These are phyloP conservation scores for Plenodomus lindquistii DNA, from an alignment of 2,329 filamentous ascomycete species.

Conservation along the genomic window DNA sequence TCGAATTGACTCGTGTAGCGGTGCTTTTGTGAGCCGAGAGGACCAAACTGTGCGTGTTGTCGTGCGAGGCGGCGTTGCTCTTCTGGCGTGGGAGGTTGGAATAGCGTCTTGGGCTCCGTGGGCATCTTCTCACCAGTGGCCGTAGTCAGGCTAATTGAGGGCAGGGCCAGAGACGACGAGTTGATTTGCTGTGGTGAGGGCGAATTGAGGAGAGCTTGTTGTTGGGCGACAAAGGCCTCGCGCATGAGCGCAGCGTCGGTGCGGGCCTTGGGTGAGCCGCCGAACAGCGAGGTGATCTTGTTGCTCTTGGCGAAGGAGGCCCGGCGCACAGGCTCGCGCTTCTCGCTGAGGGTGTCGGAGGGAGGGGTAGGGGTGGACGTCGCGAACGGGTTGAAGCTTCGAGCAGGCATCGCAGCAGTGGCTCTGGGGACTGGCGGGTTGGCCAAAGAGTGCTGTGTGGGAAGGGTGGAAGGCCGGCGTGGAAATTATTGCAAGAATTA, in stretches of 20 bases:
- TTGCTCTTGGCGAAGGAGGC: constrained; percentile 64
- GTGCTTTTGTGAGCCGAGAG: constrained; percentile 77
- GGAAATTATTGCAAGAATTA: constrained; percentile 3
- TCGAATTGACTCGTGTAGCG: constrained; percentile 87
- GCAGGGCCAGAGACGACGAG: constrained; percentile 74
- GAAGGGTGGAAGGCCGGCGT: constrained; percentile 11
- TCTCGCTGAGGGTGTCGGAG: constrained; percentile 58
- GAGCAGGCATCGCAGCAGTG: constrained; percentile 62
- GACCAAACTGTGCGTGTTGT: constrained; percentile 89
- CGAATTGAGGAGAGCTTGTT: constrained; percentile 64
- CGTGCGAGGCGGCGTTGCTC: constrained; percentile 76
- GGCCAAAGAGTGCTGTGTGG: constrained; percentile 4
- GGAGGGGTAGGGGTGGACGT: constrained; percentile 56
- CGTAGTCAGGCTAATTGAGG: constrained; percentile 89
- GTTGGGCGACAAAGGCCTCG: constrained; percentile 64
- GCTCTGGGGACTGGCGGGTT: constrained; percentile 2
- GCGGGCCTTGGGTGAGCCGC: constrained; percentile 76
- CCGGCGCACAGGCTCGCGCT: constrained; percentile 55
- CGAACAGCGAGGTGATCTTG: constrained; percentile 79
- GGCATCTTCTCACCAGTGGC: constrained; percentile 76
- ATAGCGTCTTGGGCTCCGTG: constrained; percentile 77
- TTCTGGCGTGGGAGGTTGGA: constrained; percentile 83
- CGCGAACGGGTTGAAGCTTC: constrained; percentile 63
- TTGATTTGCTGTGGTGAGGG: constrained; percentile 68
- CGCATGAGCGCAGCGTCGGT: constrained; percentile 65